Base-by-base conservation (phyloP, 192 early-diverging fungal genomes). In the Spizellomyces sp. region DNA sequence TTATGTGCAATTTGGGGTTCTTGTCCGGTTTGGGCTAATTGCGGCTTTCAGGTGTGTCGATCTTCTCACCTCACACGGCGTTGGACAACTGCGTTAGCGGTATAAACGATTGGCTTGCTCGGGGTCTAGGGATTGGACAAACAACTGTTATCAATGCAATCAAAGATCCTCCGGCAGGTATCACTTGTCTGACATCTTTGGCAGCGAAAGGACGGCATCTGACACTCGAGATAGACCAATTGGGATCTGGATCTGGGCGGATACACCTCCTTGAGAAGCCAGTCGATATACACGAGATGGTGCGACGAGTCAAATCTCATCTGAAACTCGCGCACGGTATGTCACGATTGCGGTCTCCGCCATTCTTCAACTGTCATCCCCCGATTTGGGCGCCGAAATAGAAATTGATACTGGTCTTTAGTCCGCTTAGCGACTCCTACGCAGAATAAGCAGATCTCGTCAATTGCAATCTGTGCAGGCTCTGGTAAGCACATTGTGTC, bases 401-500 rank as follows among this genome's bases (percentile, higher is more conserved):
- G 21, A 41, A 27, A 75, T 57, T 62, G 50, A 45, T 63, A 69
- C 1, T 42, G 5, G 46, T n/a, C 52, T 62, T 1, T 69, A 90
- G 88, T 93, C 65, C 90, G 92, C 62, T 86, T 91, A 19, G 93
- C 92, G 0, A 88, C 87, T n/a, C 84, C 87, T 2, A 5, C 67
- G 80, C 64, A 9, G 64, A 44, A 54, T 9, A 17, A 75, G 21
- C 73, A 85, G n/a, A 87, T 96, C 45, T 72, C 76, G 47, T 89
- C 87, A 5, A 84, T 97, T 43, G 96, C 91, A 8, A 93, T 97
- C 48, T 98, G 96, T 83, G 95, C 95, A 8, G 96, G 96, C 10
- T 94, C 95, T 4, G 91, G 89, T 58, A 75, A 48, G 48, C 69
- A 71, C 27, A 64, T 36, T 36, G 27, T 36, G 1, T 36, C 3